These are phyloP conservation scores for Margaritispora aquatica DNA, from an alignment of 495 filamentous ascomycete genomes.

Conservation along the genomic window DNA sequence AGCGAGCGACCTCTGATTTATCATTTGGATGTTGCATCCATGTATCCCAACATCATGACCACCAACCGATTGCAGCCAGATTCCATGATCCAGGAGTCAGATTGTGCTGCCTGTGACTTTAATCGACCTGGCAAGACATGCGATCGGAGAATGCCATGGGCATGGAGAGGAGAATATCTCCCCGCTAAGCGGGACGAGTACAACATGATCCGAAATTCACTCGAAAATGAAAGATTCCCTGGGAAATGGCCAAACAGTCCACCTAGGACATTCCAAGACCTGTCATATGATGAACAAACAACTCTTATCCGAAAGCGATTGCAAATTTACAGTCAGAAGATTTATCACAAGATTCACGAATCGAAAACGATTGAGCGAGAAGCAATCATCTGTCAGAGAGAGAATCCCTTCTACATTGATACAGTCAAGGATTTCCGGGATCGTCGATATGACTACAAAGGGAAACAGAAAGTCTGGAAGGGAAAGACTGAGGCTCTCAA, in stretches of 20 bases:
- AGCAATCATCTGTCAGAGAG: conserved; percentile 95
- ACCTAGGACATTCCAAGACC: conserved; percentile 70
- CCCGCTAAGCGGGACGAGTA: conserved; percentile 96
- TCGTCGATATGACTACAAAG: conserved; percentile 96
- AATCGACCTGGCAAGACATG: conserved; percentile 97
- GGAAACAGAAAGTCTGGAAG: conserved; percentile 97
- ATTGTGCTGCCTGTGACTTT: conserved; percentile 97
- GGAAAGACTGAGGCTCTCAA: conserved; percentile 86
- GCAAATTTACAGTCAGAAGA: conserved; percentile 92
- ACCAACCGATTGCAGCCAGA: conserved; percentile 97
- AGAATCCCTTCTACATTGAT: conserved; percentile 98
- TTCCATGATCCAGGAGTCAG: conserved; percentile 94
- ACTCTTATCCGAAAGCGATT: conserved; percentile 77
- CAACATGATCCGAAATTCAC: conserved; percentile 92
- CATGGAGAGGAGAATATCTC: conserved; percentile 96
- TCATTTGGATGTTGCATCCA: conserved; percentile 96
- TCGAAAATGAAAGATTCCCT: conserved; percentile 92
- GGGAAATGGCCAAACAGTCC: conserved; percentile 62
- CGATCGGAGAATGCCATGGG: conserved; percentile 91
- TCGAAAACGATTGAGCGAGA: conserved; percentile 88
- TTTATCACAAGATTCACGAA: conserved; percentile 99
- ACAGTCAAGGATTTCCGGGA: conserved; percentile 95
- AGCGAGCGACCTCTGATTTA: conserved; percentile 89
- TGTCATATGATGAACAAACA: conserved; percentile 79
- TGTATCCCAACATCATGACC: conserved; percentile 99